Base-by-base conservation (phyloP, 345 rosid species). In the Anastatica hierochuntica region DNA sequence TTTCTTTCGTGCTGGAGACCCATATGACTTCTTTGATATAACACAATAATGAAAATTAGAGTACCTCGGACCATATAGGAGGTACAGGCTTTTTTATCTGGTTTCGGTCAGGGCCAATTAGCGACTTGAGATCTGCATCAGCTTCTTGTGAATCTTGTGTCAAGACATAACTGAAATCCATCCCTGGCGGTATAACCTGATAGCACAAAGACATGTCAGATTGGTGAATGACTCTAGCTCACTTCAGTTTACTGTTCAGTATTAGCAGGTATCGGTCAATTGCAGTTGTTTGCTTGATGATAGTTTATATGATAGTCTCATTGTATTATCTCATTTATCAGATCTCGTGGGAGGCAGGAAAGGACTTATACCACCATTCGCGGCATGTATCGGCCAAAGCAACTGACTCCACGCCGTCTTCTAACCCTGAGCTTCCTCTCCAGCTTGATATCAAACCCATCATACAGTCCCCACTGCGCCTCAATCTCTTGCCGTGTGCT, bases 121-220 rank as follows among this genome's bases (percentile, higher is more conserved):
- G 64, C 14, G 64, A 84, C 72, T 39, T 81, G 77, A 37, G 76
- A 49, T 92, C 98, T 20, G 81, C 95, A 23, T 92, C 98, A 72
- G 72, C 57, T 24, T 83, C 98, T 16, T 88, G 74, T 54, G 70
- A 62, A 65, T 87, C 96, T 69, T 90, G 92, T 72, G 89, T 79
- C 95, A 76, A 68, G 43, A 87, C 96, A 24, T 72, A 84, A 76
- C 95, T 87, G 75, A 92, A 87, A 75, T 92, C 98, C 98, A 92
- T 92, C 35, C 98, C 98, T 68, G 98, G 98, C 42, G 98, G 92
- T 74, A 92, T 84, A 35, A 92, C 98, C 96, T 90, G 87, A 58
- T 71, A 7, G 77, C 79, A 62, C 62, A 64, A 58, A 42, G 52
- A 74, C 79, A 58, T 26, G 54, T 43, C 39, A 58, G 48, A 54